These are phyloP conservation scores for Aspergillus mulundensis DNA, from an alignment of 495 filamentous ascomycete species.

Conservation along the genomic window DNA sequence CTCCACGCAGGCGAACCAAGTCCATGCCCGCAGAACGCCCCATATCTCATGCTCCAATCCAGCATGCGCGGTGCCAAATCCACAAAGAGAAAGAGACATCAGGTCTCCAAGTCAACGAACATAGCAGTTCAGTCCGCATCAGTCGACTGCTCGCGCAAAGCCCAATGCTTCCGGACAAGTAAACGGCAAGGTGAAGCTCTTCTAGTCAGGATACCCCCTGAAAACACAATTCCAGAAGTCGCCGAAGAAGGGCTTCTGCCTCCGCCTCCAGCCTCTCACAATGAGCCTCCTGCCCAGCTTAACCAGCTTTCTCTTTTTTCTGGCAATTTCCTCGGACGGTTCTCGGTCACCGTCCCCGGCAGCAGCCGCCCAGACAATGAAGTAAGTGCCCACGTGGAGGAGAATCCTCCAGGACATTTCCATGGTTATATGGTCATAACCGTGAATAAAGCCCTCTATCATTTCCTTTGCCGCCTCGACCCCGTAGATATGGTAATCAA, in stretches of 20 bases:
- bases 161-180: too few species aligned
- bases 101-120: neutral
- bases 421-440: slow-evolving; percentile 41
- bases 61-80: too few species aligned
- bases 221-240: slow-evolving; percentile 47
- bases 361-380: slow-evolving; percentile 48
- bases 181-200: too few species aligned
- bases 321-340: too few species aligned
- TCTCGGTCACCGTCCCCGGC: too few species aligned
- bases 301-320: slow-evolving; percentile 48
- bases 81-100: too few species aligned
- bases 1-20: too few species aligned
- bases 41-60: too few species aligned
- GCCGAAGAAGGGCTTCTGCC: slow-evolving; percentile 47
- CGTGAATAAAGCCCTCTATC: slow-evolving; percentile 45
- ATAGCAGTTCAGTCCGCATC: too few species aligned
- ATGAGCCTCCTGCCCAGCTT: slow-evolving; percentile 50
- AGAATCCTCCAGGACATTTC: slow-evolving; percentile 46
- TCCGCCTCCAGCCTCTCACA: slow-evolving; percentile 49
- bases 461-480: slow-evolving; percentile 43
- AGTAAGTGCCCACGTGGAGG: slow-evolving; percentile 51
- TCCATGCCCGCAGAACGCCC: too few species aligned
- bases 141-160: too few species aligned
- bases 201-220: neutral
- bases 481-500: slow-evolving; percentile 47